Evolutionary conservation across 2,329 filamentous ascomycete species (phyloP).

Genomic region (Monilinia fructigena): DNA sequence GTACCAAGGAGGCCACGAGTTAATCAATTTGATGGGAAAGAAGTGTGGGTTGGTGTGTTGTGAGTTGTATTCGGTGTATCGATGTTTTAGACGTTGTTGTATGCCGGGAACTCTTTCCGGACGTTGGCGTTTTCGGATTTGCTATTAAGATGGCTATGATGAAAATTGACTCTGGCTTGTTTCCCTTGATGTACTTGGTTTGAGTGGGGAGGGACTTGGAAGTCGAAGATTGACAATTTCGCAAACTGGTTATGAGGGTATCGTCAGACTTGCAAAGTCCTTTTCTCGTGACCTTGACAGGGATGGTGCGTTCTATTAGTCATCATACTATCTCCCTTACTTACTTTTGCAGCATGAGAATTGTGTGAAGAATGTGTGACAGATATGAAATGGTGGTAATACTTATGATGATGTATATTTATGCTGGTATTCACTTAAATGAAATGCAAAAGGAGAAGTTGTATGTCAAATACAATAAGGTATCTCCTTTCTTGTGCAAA

Average conservation of each 20-base stretch:
- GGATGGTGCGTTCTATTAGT: background rate
- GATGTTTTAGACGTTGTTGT: background rate
- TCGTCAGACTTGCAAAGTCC: background rate
- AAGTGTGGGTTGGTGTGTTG: background rate
- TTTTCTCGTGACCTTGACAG: background rate
- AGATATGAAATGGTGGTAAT: background rate
- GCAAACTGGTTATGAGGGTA: background rate
- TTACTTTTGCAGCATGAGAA: background rate
- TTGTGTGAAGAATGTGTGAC: background rate
- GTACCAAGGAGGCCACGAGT: background rate
- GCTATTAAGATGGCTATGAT: background rate
- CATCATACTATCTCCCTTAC: background rate
- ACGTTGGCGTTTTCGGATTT: background rate
- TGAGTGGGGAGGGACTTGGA: background rate
- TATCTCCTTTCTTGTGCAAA: background rate
- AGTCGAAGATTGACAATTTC: background rate
- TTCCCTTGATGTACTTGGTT: background rate
- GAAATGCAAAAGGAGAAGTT: background rate
- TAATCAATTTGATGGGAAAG: background rate
- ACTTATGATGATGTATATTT: background rate
- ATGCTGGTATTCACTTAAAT: background rate
- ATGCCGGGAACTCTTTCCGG: background rate
- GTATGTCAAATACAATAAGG: background rate
- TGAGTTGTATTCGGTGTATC: background rate
- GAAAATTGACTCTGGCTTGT: background rate